Percentiles rank a stretch among this genome's conserved stretches.
These are phyloP conservation scores for Suhomyces guaymorum DNA, from an alignment of 1,139 yeast species.

Conservation along the genomic window DNA sequence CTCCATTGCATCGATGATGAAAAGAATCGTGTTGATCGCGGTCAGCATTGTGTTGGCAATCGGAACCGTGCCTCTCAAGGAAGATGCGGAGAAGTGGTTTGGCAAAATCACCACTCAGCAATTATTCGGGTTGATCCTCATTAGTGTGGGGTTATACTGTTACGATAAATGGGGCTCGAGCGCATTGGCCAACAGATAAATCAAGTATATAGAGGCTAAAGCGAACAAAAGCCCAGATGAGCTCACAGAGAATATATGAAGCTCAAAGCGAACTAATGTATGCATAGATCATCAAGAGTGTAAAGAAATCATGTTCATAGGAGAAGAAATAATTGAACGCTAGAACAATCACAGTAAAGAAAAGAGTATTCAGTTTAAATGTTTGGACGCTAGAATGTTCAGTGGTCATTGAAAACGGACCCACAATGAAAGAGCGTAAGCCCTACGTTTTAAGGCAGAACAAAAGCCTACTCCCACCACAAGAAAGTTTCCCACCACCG, in stretches of 20 bases:
- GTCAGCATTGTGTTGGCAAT: constrained; percentile 33
- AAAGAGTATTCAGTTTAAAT: constrained; percentile 13
- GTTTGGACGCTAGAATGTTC: constrained; percentile 54
- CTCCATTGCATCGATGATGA: constrained; percentile 47
- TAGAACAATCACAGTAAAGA: too few species aligned
- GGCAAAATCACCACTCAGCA: constrained; percentile 34
- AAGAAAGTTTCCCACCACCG: constrained; percentile 22
- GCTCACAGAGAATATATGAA: too few species aligned
- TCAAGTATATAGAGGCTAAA: too few species aligned
- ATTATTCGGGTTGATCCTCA: constrained; percentile 30
- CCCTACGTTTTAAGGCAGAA: constrained; percentile 12
- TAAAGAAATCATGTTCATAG: too few species aligned
- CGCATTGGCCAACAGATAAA: constrained; percentile 15
- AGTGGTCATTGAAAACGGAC: constrained; percentile 25
- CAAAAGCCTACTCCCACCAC: constrained; percentile 7
- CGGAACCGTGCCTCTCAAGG: constrained; percentile 19
- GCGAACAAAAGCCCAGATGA: too few species aligned
- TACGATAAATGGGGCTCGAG: constrained; percentile 47
- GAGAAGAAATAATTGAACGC: too few species aligned
- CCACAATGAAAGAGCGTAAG: constrained; percentile 12
- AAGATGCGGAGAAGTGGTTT: constrained; percentile 23
- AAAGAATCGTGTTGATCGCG: constrained; percentile 40
- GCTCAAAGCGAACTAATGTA: too few species aligned
- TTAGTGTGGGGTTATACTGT: constrained; percentile 39
- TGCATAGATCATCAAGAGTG: too few species aligned